Evolutionary conservation across 108 stramenopile species (phyloP).

Genomic region (Hondaea fermentalgiana): DNA sequence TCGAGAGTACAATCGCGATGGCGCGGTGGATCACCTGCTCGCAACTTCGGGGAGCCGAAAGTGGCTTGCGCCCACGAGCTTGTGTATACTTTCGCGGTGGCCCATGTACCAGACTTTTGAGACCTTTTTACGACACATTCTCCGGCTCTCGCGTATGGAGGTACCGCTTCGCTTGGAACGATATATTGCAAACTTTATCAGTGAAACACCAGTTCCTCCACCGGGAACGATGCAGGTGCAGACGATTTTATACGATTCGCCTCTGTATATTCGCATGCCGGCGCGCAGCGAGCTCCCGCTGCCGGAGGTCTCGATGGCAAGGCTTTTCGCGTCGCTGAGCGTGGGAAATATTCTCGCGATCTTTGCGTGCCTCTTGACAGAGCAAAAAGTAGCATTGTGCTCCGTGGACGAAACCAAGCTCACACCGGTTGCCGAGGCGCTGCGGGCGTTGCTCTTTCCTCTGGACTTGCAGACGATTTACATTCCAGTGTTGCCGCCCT

Average conservation of each 20-base stretch:
- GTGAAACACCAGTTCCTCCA: background rate
- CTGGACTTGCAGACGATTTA: background rate
- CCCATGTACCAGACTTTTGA: background rate
- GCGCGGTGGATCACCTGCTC: background rate
- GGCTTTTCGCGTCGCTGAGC: background rate
- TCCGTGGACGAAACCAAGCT: background rate
- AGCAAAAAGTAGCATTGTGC: slow-evolving; percentile 8
- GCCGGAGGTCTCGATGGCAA: background rate
- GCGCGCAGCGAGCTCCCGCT: background rate
- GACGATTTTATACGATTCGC: background rate
- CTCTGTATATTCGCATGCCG: background rate
- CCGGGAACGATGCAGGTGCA: background rate
- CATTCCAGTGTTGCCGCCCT: background rate
- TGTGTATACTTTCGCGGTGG: slow-evolving; percentile 2
- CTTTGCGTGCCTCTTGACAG: background rate
- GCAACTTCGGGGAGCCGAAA: background rate
- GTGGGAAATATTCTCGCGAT: background rate
- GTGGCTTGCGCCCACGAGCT: background rate
- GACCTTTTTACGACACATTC: background rate
- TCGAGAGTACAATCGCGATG: background rate
- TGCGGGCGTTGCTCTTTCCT: background rate
- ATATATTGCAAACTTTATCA: background rate
- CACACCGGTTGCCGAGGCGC: background rate
- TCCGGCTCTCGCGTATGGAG: background rate
- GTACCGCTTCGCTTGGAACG: background rate